Base-by-base conservation (phyloP, 768 basidiomycete genomes). In the Amanita fuliginea region DNA sequence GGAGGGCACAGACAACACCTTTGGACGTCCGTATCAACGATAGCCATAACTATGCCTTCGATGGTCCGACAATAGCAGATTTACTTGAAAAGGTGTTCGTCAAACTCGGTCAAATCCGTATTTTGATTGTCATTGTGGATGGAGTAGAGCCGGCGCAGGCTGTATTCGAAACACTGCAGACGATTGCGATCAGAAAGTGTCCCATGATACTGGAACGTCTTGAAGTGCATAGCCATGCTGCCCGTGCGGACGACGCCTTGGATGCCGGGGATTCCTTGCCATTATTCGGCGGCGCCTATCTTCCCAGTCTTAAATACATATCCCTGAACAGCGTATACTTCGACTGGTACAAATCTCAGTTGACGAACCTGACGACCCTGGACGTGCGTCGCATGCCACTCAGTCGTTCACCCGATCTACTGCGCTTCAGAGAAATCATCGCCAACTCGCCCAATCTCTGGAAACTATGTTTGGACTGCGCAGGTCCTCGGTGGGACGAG, bases 21-120 rank as follows among this genome's bases (percentile, higher is more conserved):
- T 56, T 86, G 53, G 81, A 84, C 49, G 55, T 87, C n/a, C 75
- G 80, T 28, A 74, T 87, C 56, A 71, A 74, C 57, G 81, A 67
- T 45, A 59, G 59, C 26, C 49, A 55, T 5, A 59, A 58, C 32
- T 57, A 63, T 2, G 55, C 63, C 7, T 58, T 81, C 53, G 70
- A 73, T 16, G 58, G 62, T 2, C 49, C 67, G 28, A 62, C 69
- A 16, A 75, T 84, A 68, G 59, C 63, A 2, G 53, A 53, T 33
- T 60, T 87, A n/a, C 56, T 85, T 51, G 64, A 76, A 57, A 66
- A 55, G 41, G 51, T 86, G 32, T 68, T 80, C 54, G 60, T 61
- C 14, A 78, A 78, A 59, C 57, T 80, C n/a, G 56, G 69, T n/a
- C 72, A 74, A 48, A 73, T 86, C 45, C 77, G 79, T 49, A 72